phyloP scores from a whole-genome alignment of 164 flowering plant species.

The Cinnamomum micranthum region DNA sequence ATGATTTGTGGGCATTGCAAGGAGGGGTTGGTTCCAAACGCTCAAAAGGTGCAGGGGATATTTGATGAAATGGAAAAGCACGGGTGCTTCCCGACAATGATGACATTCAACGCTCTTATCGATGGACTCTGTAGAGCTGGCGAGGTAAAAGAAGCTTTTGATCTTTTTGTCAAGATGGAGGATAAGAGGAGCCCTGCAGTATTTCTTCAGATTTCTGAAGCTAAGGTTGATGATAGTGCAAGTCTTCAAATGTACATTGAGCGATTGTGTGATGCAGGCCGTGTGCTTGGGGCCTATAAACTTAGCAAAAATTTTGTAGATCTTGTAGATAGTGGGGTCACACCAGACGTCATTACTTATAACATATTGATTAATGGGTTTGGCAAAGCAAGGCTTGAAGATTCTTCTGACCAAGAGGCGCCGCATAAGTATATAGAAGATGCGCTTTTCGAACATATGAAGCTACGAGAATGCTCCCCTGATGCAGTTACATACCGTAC shows the following conservation, averaged over 20 bases:
- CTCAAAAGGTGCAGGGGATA: constrained; percentile 47
- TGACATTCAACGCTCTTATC: constrained; percentile 76
- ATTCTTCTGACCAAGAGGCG: too few relatives aligned
- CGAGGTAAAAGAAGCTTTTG: constrained; percentile 49
- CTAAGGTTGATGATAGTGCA: constrained; percentile 33
- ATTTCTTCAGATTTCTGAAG: constrained; percentile 80
- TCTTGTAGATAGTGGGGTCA: constrained; percentile 55
- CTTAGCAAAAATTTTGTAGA: constrained; percentile 56
- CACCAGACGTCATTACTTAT: constrained; percentile 61
- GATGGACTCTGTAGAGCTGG: constrained; percentile 72
- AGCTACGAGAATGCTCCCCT: constrained; percentile 50
- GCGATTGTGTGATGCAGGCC: constrained; percentile 51
- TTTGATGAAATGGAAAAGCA: constrained; percentile 71
- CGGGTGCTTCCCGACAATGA: constrained; percentile 67
- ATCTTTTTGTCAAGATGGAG: constrained; percentile 70
- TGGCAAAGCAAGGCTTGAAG: constrained; percentile 35
- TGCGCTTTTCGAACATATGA: constrained; percentile 58
- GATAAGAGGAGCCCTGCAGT: constrained; percentile 63
- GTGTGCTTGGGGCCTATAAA: constrained; percentile 62
- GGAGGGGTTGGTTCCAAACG: constrained; percentile 41
- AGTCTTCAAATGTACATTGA: constrained; percentile 50
- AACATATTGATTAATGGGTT: constrained; percentile 67
- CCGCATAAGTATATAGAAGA: too few relatives aligned
- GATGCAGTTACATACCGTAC: constrained; percentile 63
- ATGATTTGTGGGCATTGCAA: constrained; percentile 74